phyloP scores from a whole-genome alignment of 208 protist species.

The Leishmania major region DNA sequence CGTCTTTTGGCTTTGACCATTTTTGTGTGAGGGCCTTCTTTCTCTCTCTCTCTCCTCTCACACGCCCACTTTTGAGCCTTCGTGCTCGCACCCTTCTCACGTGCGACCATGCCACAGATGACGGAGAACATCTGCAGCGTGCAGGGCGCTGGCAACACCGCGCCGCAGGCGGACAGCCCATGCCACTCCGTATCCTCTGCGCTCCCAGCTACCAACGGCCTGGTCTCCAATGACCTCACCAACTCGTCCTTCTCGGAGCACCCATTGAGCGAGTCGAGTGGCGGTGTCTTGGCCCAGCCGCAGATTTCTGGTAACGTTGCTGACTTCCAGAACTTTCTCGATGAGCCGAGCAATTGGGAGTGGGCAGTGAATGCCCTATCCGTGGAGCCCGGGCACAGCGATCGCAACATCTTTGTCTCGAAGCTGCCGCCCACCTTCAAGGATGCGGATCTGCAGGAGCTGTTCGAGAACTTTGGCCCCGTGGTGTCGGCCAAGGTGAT shows the following conservation, averaged over 20 bases:
- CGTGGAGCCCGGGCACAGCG: slow-evolving; percentile 26
- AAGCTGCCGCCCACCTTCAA: slow-evolving; percentile 39
- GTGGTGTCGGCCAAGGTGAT: slow-evolving; percentile 52
- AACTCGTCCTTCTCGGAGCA: slow-evolving; percentile 23
- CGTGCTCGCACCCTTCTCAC: background rate
- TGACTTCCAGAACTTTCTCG: slow-evolving; percentile 23
- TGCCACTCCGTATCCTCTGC: slow-evolving; percentile 3
- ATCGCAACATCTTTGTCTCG: slow-evolving; percentile 55
- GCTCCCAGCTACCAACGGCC: background rate
- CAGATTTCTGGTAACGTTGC: slow-evolving; percentile 18
- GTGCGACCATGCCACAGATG: background rate
- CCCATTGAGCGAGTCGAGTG: slow-evolving; percentile 15
- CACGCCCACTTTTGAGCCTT: background rate
- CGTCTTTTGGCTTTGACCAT: background rate
- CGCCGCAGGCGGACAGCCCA: slow-evolving; percentile 5
- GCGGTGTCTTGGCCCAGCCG: background rate
- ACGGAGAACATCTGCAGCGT: background rate
- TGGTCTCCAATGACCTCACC: background rate
- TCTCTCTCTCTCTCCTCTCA: background rate
- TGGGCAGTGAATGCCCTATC: slow-evolving; percentile 25
- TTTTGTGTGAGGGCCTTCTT: background rate
- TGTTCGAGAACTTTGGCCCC: slow-evolving; percentile 41
- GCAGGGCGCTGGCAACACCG: background rate
- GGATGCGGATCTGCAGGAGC: slow-evolving; percentile 29
- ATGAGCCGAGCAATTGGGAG: slow-evolving; percentile 21